These are phyloP conservation scores for Zygnema circumcarinatum DNA, from an alignment of 139 green algal species.

Conservation along the genomic window DNA sequence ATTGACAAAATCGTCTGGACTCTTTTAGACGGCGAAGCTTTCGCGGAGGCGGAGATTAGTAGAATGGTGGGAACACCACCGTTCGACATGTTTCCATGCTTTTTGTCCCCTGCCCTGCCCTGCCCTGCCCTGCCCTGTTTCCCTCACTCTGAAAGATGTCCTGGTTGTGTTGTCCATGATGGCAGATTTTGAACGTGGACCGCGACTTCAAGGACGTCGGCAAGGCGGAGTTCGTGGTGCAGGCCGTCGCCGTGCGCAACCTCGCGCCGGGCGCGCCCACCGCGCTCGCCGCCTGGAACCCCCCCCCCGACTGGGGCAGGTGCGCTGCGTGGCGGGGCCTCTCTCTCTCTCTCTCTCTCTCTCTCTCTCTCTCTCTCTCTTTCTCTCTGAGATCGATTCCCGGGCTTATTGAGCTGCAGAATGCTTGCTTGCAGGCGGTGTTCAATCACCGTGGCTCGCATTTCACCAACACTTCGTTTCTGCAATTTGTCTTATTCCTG, in stretches of 20 bases:
- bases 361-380: no score
- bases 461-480: no score
- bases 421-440: no score
- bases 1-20: slow-evolving; percentile 37
- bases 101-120: neutral
- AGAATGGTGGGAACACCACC: neutral
- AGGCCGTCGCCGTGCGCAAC: slow-evolving; percentile 31
- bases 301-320: slow-evolving; percentile 29
- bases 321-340: no score
- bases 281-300: slow-evolving; percentile 44
- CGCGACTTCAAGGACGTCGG: slow-evolving; percentile 53
- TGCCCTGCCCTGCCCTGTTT: no score
- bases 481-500: no score
- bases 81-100: neutral
- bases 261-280: neutral
- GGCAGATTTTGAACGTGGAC: slow-evolving; percentile 42
- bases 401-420: no score
- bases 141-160: no score
- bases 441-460: no score
- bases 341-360: no score
- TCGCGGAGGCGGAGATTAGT: slow-evolving; percentile 37
- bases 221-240: slow-evolving; percentile 21
- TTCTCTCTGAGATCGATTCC: no score
- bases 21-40: slow-evolving; percentile 21
- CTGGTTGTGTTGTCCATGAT: no score